These are phyloP conservation scores for Periglandula ipomoeae DNA, from an alignment of 2,329 filamentous ascomycete species.

Conservation along the genomic window DNA sequence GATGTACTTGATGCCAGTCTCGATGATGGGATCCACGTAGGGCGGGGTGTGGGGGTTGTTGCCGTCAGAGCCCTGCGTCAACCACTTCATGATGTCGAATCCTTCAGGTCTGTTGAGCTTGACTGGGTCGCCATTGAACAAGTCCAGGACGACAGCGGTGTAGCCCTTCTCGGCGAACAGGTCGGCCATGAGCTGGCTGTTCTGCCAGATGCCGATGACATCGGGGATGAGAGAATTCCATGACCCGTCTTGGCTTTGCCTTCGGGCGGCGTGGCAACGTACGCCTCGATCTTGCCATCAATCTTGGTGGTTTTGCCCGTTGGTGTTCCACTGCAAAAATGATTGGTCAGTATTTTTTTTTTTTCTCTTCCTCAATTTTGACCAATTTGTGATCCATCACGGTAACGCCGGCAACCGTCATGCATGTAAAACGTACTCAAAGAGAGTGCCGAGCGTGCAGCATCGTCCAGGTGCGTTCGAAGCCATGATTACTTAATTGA, in stretches of 20 bases:
- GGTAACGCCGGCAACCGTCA: neutral
- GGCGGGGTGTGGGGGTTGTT: conserved; percentile 33
- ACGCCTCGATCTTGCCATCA: conserved; percentile 32
- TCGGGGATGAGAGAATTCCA: conserved; percentile 29
- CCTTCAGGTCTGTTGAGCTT: conserved; percentile 16
- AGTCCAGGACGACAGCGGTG: conserved; percentile 27
- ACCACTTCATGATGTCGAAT: conserved; percentile 24
- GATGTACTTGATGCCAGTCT: conserved; percentile 42
- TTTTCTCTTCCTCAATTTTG: too few relatives aligned
- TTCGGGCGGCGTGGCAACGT: conserved; percentile 37
- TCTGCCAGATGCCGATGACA: conserved; percentile 29
- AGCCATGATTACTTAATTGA: conserved; percentile 31
- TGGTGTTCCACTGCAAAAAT: conserved; percentile 34
- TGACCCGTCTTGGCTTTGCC: conserved; percentile 16
- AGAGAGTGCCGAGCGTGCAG: conserved; percentile 43
- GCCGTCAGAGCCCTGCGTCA: conserved; percentile 33
- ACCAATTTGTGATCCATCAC: neutral
- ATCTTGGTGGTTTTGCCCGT: conserved; percentile 38
- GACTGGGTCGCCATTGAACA: conserved; percentile 29
- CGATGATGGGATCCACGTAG: conserved; percentile 24
- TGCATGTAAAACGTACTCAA: conserved; percentile 35
- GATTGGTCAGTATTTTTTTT: neutral
- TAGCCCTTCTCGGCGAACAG: conserved; percentile 28
- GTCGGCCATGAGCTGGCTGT: conserved; percentile 33
- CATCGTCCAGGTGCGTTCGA: conserved; percentile 43